Evolutionary conservation across 208 protist species (phyloP).

Genomic region (Trypanosoma avium): DNA sequence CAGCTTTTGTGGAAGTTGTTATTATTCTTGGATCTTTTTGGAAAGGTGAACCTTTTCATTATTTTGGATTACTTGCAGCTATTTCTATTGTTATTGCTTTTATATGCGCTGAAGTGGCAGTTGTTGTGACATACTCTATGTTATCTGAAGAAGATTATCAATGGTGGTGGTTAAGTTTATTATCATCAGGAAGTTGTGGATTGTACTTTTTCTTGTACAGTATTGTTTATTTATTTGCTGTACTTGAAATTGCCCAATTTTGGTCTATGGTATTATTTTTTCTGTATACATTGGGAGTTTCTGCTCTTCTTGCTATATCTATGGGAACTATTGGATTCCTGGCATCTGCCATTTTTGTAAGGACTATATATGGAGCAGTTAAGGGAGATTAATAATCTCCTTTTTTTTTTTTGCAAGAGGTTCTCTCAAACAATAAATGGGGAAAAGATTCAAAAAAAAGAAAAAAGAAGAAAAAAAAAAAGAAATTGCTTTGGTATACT

Average conservation of each 20-base stretch:
- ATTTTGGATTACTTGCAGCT: slow-evolving; percentile 95
- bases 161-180: slow-evolving; percentile 98
- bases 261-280: slow-evolving; percentile 67
- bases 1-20: slow-evolving; percentile 97
- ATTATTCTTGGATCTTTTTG: slow-evolving; percentile 95
- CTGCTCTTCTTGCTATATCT: slow-evolving; percentile 51
- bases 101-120: slow-evolving; percentile 95
- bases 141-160: slow-evolving; percentile 95
- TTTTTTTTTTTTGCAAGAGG: neutral
- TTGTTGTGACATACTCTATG: slow-evolving; percentile 97
- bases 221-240: slow-evolving; percentile 86
- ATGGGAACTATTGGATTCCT: slow-evolving; percentile 80
- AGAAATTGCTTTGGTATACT: slow-evolving; percentile 1
- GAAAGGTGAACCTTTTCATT: slow-evolving; percentile 93
- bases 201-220: slow-evolving; percentile 94
- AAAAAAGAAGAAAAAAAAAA: slow-evolving; percentile 6
- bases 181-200: slow-evolving; percentile 64
- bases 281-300: slow-evolving; percentile 73
- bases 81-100: slow-evolving; percentile 93
- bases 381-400: slow-evolving; percentile 44
- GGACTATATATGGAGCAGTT: slow-evolving; percentile 64
- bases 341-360: slow-evolving; percentile 67
- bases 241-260: slow-evolving; percentile 64
- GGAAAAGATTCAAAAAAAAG: neutral
- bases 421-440: too few relatives aligned